Evolutionary conservation across 371 early-diverging fungal species (phyloP), one percentile per base, ranked within the genome.

Genomic region (Syncephalastrum sp.): DNA sequence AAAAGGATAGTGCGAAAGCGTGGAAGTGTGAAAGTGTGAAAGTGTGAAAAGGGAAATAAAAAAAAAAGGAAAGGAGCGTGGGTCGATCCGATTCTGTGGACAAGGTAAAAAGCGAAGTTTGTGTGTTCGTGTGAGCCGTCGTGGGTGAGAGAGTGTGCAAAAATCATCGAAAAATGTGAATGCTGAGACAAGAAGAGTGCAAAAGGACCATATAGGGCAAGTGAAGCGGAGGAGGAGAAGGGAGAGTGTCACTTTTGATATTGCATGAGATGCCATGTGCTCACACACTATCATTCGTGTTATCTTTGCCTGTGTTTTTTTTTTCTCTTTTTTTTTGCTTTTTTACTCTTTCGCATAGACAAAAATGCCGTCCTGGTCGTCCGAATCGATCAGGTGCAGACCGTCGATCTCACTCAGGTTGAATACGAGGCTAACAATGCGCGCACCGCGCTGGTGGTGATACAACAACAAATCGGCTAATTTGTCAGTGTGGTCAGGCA

Each of bases 401-500:
- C 72, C 78, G 38, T 70, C 64, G 27, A 84, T 67, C 53, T 85
- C 84, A 46, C 75, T 80, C 24, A 84, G 61, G 63, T 84, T 77
- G 53, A 84, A 84, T 23, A 83, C 82, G 21, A 82, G 53, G 33
- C 82, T 82, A 8, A 84, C 69, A 50, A 84, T 84, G 46, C 78
- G 59, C 16, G 77, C 81, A 6, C 85, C 83, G 14, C 77, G 64
- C 24, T 70, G 53, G 63, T 81, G 79, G 59, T 82, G 80, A 14
- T 72, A 65, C 33, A 79, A 54, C 7, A 84, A 51, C 46, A 81
- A 57, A 24, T 81, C 80, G 42, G 80, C 78, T 61, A 77, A 78
- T 49, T 81, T 78, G 10, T 77, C 67, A 3, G 80, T 78, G 42
- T 81, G 82, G 50, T 84, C 85, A 2, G 85, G 85, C n/a, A 82